Conservation (phyloP, 495 filamentous ascomycete species). For the Cercophora sp. region DNA sequence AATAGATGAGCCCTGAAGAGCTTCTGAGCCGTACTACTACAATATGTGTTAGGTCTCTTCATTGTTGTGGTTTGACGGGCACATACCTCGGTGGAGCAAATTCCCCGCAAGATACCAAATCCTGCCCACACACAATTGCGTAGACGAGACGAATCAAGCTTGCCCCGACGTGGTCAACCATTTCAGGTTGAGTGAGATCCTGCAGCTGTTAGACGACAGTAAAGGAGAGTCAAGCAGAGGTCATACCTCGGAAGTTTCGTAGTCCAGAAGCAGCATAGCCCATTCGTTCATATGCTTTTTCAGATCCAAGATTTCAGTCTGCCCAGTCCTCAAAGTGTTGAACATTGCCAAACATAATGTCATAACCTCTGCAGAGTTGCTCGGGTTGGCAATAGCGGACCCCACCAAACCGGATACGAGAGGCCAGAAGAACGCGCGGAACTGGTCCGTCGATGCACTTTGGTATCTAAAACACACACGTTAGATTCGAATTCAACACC, state of each 20-base stretch:
- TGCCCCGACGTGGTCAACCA: conserved; percentile 43
- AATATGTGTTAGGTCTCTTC: conserved; percentile 3
- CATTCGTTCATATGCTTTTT: conserved; percentile 18
- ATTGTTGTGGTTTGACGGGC: background rate
- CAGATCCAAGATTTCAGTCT: conserved; percentile 49
- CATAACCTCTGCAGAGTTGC: conserved; percentile 44
- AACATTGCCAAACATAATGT: conserved; percentile 48
- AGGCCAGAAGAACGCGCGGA: conserved; percentile 47
- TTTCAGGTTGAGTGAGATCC: conserved; percentile 48
- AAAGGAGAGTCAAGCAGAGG: too few species aligned
- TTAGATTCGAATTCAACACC: background rate
- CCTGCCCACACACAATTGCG: conserved; percentile 10
- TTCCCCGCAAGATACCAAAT: background rate
- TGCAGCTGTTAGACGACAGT: too few species aligned
- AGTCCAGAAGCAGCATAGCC: conserved; percentile 21
- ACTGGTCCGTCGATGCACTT: conserved; percentile 26
- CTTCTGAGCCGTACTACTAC: conserved; percentile 49
- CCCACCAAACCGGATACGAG: conserved; percentile 40
- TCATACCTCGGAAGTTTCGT: conserved; percentile 32
- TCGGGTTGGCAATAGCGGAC: conserved; percentile 30
- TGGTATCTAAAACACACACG: background rate
- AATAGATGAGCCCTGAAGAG: conserved; percentile 70
- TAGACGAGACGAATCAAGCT: conserved; percentile 40
- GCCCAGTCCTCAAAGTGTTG: conserved; percentile 48
- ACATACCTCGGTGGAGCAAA: conserved; percentile 11